These are phyloP conservation scores for Smallanthus sonchifolius DNA, from an alignment of 129 eudicot genomes.

Conservation along the genomic window DNA sequence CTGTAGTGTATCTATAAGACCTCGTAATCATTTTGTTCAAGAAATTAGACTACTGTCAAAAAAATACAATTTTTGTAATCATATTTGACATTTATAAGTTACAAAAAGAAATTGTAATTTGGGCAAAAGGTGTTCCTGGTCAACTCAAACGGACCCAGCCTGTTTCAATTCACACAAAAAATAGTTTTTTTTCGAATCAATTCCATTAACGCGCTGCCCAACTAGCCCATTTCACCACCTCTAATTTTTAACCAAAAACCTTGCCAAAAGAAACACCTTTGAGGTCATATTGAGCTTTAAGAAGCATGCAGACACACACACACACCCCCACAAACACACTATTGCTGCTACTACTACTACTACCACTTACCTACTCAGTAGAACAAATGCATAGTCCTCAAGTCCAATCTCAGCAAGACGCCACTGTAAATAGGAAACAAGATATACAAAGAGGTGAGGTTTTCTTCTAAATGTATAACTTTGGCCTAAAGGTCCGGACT, in stretches of 20 bases:
- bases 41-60: neutral
- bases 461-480: conserved; percentile 8
- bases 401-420: conserved; percentile 97
- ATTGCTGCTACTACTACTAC: neutral
- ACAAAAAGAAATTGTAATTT: neutral
- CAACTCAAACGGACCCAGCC: neutral
- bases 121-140: neutral
- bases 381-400: conserved; percentile 94
- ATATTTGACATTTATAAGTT: neutral
- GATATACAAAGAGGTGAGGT: conserved; percentile 12
- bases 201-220: neutral
- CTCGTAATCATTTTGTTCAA: neutral
- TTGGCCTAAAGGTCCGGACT: neutral
- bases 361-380: conserved; percentile 75
- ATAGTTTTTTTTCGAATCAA: neutral
- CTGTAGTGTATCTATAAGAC: neutral
- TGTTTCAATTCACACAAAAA: too few relatives aligned
- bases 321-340: neutral
- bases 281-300: neutral
- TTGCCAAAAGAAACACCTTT: neutral
- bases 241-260: neutral
- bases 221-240: neutral
- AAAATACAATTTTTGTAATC: neutral
- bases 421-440: conserved; percentile 55
- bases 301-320: neutral